Percentiles rank a stretch among this genome's conserved stretches.
These are phyloP conservation scores for Ocimum tenuiflorum DNA, from an alignment of 257 asterid genomes.

Conservation along the genomic window DNA sequence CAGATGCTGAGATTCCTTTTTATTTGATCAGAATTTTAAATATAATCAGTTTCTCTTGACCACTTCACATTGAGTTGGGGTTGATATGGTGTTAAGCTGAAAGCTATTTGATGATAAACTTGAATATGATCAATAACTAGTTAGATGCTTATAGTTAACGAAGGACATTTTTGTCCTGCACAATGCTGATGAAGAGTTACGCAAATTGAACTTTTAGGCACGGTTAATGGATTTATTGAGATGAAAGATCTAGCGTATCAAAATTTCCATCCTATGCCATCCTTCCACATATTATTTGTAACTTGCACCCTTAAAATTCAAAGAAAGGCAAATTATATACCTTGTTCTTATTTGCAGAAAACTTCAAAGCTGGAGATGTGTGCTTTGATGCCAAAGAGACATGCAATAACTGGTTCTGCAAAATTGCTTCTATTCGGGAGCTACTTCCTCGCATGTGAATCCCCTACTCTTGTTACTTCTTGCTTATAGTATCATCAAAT, in stretches of 20 bases:
- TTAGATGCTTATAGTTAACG: not conserved
- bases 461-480: slow-evolving; percentile 18
- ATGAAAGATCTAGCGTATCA: not conserved
- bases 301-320: slow-evolving; percentile 14
- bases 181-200: not conserved
- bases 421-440: slow-evolving; percentile 65
- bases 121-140: not conserved
- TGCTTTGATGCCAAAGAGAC: slow-evolving; percentile 80
- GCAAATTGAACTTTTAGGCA: not conserved
- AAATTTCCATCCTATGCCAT: not conserved
- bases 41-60: slow-evolving; percentile 3
- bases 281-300: slow-evolving; percentile 11
- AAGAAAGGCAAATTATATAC: slow-evolving; percentile 11
- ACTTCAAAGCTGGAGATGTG: slow-evolving; percentile 45
- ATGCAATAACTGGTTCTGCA: slow-evolving; percentile 85
- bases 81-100: not conserved
- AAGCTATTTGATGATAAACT: not conserved
- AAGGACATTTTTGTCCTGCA: not conserved
- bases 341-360: slow-evolving; percentile 39
- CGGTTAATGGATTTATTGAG: not conserved
- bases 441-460: slow-evolving; percentile 89
- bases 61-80: not conserved
- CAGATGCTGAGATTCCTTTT: not conserved
- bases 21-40: not conserved
- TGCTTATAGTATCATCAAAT: slow-evolving; percentile 7